Evolutionary conservation across 306 rosid species (phyloP), one percentile per base, ranked within the genome.

Genomic region (Sphenostylis stenocarpa): DNA sequence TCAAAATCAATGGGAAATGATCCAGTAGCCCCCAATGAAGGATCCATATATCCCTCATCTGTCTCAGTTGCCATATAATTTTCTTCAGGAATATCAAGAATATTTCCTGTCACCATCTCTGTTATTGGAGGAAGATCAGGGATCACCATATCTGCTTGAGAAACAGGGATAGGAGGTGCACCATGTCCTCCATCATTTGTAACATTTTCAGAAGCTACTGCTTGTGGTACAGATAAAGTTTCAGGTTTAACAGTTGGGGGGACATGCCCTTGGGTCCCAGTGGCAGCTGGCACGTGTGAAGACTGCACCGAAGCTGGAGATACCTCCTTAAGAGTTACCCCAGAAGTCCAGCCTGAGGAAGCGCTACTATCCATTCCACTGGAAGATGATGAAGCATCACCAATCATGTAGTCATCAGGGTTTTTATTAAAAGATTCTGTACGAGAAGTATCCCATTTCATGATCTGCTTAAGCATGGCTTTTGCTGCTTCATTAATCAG

Each of bases 301-400:
- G 87, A 72, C 83, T 80, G 90, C 69, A 84, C 86, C 17, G 94
- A 78, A 68, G 86, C 76, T 31, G 84, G 96, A 9, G 84, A 81
- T 58, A 90, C 94, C 84, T 95, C 99, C 74, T 92, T 96, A 71
- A 95, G 97, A 28, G 87, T 89, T 74, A 89, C 96, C 41, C 90
- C 94, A 21, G 94, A 89, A 26, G 72, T 61, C 86, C 76, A 82
- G 81, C 85, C 85, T 55, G 94, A 82, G 74, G 97, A 79, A 85
- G 87, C 86, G 58, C 86, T 83, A 77, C 83, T 75, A 77, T 94
- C 94, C 85, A 78, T 73, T 70, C 83, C 86, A 82, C 68, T 55
- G 60, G 89, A 66, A 17, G 93, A 72, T 60, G 95, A 76, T 72
- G 90, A 85, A 15, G 85, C 82, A 72, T 89, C 92, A 62, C 87